Percentiles rank a stretch among this genome's conserved stretches.
These are phyloP conservation scores for Spinellus fusiger DNA, from an alignment of 192 early-diverging fungal genomes.

Conservation along the genomic window DNA sequence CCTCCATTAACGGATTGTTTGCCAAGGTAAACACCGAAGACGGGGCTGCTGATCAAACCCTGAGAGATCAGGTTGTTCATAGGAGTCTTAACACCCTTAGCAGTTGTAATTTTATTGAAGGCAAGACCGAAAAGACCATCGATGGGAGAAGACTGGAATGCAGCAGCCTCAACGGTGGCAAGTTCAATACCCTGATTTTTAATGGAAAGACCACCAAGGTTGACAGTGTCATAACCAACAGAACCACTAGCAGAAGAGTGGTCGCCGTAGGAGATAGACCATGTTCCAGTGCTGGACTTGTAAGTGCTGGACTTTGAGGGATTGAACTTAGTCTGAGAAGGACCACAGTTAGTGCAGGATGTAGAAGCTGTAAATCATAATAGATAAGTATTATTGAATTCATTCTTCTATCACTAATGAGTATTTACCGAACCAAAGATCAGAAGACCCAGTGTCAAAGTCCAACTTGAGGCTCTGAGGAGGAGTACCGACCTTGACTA, in stretches of 20 bases:
- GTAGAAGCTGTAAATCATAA: slow-evolving; percentile 23
- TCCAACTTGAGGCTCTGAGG: slow-evolving; percentile 63
- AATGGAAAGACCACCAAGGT: slow-evolving; percentile 54
- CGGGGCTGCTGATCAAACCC: slow-evolving; percentile 43
- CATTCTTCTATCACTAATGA: background rate
- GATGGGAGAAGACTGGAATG: slow-evolving; percentile 50
- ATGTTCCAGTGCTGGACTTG: slow-evolving; percentile 49
- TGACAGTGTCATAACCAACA: slow-evolving; percentile 48
- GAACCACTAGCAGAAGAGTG: slow-evolving; percentile 42
- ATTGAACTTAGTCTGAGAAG: slow-evolving; percentile 28
- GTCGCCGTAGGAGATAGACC: slow-evolving; percentile 60
- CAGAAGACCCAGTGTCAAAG: slow-evolving; percentile 69
- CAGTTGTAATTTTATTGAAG: slow-evolving; percentile 43
- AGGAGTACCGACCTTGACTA: slow-evolving; percentile 58
- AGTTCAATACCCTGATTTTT: slow-evolving; percentile 57
- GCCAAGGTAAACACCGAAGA: slow-evolving; percentile 59
- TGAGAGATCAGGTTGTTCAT: slow-evolving; percentile 53
- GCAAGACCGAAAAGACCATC: slow-evolving; percentile 65
- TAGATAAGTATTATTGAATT: slow-evolving; percentile 11
- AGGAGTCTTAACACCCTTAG: slow-evolving; percentile 43
- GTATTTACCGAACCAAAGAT: slow-evolving; percentile 51
- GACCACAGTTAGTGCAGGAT: slow-evolving; percentile 15
- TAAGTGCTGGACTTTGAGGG: slow-evolving; percentile 36
- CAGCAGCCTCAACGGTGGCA: slow-evolving; percentile 52
- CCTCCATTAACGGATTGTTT: slow-evolving; percentile 34